Evolutionary conservation across 192 early-diverging fungal genomes (phyloP).

Genomic region (Kickxella alabastrina): DNA sequence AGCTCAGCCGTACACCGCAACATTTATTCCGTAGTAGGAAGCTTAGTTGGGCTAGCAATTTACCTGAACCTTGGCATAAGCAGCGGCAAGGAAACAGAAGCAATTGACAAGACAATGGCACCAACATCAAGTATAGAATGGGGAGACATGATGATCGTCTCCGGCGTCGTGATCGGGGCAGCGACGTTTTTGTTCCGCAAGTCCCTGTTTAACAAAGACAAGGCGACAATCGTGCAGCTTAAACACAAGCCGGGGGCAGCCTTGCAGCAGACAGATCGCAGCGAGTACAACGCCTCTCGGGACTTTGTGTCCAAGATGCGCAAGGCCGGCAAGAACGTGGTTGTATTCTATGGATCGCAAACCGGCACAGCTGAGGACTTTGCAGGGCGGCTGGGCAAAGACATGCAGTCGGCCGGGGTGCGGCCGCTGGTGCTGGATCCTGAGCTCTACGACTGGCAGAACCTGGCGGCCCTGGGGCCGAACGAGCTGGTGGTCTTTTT

Average conservation of each 20-base stretch:
- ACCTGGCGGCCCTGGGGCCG: slow-evolving; percentile 61
- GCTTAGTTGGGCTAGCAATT: slow-evolving; percentile 3
- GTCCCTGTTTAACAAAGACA: slow-evolving; percentile 33
- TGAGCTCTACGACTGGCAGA: slow-evolving; percentile 89
- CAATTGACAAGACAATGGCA: slow-evolving; percentile 2
- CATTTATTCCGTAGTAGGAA: slow-evolving; percentile 24
- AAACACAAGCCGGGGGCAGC: slow-evolving; percentile 23
- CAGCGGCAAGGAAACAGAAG: not conserved
- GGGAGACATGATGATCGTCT: slow-evolving; percentile 50
- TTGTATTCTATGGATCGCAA: slow-evolving; percentile 96
- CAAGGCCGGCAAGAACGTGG: slow-evolving; percentile 63
- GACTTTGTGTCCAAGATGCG: slow-evolving; percentile 54
- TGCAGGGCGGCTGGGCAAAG: slow-evolving; percentile 85
- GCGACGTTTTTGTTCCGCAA: slow-evolving; percentile 50
- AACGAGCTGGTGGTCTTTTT: slow-evolving; percentile 82
- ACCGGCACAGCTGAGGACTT: slow-evolving; percentile 99
- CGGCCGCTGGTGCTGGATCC: slow-evolving; percentile 76
- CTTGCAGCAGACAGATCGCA: not conserved
- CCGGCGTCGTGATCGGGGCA: slow-evolving; percentile 41
- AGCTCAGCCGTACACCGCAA: slow-evolving; percentile 11
- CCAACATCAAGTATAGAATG: slow-evolving; percentile 32
- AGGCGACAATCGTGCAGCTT: slow-evolving; percentile 15
- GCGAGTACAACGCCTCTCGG: slow-evolving; percentile 28
- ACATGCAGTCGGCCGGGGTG: slow-evolving; percentile 62
- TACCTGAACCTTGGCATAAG: slow-evolving; percentile 8